A percentile compares a stretch with the other conserved stretches of the same genome.
These are phyloP conservation scores for Aspergillus novoparasiticus DNA, from an alignment of 2,329 filamentous ascomycete genomes.

Conservation along the genomic window DNA sequence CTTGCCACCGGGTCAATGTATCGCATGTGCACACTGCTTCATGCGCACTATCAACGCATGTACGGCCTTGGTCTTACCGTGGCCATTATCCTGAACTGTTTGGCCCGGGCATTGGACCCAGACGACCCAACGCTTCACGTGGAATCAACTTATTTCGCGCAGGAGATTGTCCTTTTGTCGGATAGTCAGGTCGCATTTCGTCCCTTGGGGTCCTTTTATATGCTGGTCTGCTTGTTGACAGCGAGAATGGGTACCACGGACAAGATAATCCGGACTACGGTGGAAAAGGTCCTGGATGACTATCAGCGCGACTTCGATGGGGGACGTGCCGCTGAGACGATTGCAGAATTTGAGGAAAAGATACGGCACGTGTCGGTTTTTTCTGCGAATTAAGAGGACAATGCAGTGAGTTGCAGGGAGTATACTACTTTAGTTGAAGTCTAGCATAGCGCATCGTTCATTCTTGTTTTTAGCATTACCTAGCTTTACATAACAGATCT, in stretches of 20 bases:
- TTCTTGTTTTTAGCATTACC: not conserved
- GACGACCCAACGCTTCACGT: constrained; percentile 17
- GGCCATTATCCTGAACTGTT: constrained; percentile 35
- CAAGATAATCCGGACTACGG: constrained; percentile 12
- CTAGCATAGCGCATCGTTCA: not conserved
- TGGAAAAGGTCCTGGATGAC: constrained; percentile 24
- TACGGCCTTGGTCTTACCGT: constrained; percentile 37
- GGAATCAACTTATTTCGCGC: constrained; percentile 25
- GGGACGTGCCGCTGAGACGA: not conserved
- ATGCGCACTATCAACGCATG: constrained; percentile 36
- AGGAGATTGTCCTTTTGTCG: constrained; percentile 32
- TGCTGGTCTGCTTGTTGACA: constrained; percentile 29
- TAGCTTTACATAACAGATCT: not conserved
- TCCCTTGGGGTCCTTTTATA: constrained; percentile 36
- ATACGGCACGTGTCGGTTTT: not conserved
- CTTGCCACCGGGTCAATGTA: not conserved
- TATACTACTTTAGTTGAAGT: not conserved
- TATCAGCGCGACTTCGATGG: constrained; percentile 29
- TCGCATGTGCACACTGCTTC: constrained; percentile 17
- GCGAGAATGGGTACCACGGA: constrained; percentile 30
- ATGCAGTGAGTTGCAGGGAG: not conserved
- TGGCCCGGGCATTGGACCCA: constrained; percentile 33
- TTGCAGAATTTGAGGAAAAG: not conserved
- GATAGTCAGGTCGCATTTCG: constrained; percentile 29
- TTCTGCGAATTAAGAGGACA: not conserved